Evolutionary conservation across 768 basidiomycete genomes (phyloP), one percentile per base, ranked within the genome.

Genomic region (Paxillus involutus): DNA sequence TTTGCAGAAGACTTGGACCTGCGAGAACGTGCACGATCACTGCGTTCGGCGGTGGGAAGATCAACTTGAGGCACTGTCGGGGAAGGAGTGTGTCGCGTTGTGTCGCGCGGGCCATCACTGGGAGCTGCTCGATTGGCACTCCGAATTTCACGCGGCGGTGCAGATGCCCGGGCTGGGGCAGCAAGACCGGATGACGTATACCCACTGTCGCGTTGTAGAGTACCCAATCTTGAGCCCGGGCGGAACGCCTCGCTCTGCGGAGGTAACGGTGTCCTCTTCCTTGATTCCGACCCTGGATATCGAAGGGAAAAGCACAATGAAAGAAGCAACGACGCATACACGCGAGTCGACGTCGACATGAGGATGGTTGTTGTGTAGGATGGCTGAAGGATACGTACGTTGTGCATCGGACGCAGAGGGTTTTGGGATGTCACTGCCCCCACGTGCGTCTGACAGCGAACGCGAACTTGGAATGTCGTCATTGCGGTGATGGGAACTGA

Each of bases 241-340:
- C 62, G 62, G 55, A 67, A 76, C 0, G 54, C 58, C 7, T 65
- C 64, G 14, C 65, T 64, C 59, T 77, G 74, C 0, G 74, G 59
- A 43, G 71, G 75, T 9, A 77, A 59, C 12, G 76, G 75, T 0
- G 60, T 48, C 47, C 76, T 67, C 49, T 65, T 76, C 49, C 69
- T 73, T 48, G 64, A 59, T 59, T 57, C 71, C 60, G 61, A 41
- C 46, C 64, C 66, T 68, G 59, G 47, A 68, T 53, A 56, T 50
- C 51, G 45, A 55, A 63, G 54, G 45, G 44, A 49, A 35, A 51
- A 53, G 57, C 17, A 49, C 52, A 58, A 67, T 55, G 61, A 53
- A 55, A 44, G 44, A 63, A 61, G 56, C 4, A 49, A 58, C 33
- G 56, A 47, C 37, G 39, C 51, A 68, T 63, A 58, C 53, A 60